These are phyloP conservation scores for Neonectria faginata DNA, from an alignment of 2,329 filamentous ascomycete species.

Conservation along the genomic window DNA sequence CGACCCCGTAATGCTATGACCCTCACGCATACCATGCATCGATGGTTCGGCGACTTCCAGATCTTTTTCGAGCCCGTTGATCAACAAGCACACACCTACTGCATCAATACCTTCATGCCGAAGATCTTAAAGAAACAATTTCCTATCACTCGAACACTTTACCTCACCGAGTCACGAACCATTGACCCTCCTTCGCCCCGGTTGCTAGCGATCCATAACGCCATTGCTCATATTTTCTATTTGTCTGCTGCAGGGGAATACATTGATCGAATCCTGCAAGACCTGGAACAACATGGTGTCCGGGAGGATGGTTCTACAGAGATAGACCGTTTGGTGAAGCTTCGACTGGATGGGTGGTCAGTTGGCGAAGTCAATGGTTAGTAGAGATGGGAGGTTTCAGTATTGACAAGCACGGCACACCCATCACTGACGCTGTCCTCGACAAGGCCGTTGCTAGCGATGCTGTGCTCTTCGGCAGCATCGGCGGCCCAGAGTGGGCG, in stretches of 20 bases:
- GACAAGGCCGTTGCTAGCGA: no score
- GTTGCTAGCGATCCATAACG: slow-evolving; percentile 14
- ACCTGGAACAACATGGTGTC: slow-evolving; percentile 7
- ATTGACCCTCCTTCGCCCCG: slow-evolving; percentile 8
- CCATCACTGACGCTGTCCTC: no score
- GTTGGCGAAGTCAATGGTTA: background rate
- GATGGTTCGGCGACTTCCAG: slow-evolving; percentile 35
- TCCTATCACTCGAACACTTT: slow-evolving; percentile 15
- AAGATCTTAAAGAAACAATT: background rate
- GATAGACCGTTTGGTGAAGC: slow-evolving; percentile 10
- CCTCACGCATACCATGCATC: slow-evolving; percentile 33
- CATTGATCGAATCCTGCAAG: slow-evolving; percentile 6
- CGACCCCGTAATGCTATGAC: slow-evolving; percentile 53
- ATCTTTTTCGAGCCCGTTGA: slow-evolving; percentile 36
- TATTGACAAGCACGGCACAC: no score
- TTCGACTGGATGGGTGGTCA: slow-evolving; percentile 13
- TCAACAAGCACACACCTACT: slow-evolving; percentile 46
- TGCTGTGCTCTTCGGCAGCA: no score
- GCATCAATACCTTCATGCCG: slow-evolving; percentile 35
- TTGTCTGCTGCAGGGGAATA: slow-evolving; percentile 14
- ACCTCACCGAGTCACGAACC: background rate
- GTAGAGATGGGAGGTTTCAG: no score
- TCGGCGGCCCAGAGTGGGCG: no score
- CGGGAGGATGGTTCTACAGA: slow-evolving; percentile 6
- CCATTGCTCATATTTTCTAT: slow-evolving; percentile 9